Conservation (phyloP, 2,329 filamentous ascomycete species). For the Harringtonia aguacate region DNA sequence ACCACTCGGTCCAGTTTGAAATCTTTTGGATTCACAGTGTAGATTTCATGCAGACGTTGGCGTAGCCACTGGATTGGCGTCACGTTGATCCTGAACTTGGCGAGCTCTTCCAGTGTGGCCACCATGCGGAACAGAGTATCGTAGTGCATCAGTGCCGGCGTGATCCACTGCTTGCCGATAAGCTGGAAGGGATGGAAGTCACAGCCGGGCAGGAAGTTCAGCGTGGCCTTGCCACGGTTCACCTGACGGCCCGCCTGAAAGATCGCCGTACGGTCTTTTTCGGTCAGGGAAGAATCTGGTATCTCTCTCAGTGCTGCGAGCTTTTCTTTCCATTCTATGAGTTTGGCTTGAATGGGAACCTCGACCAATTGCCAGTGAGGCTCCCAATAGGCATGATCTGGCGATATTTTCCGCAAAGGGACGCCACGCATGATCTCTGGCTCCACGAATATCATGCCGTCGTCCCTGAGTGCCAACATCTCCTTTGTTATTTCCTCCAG, state of each 20-base stretch:
- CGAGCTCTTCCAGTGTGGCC: conserved; percentile 41
- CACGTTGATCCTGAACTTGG: conserved; percentile 41
- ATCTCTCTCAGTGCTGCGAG: conserved; percentile 29
- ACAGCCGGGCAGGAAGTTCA: conserved; percentile 39
- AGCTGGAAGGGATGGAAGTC: conserved; percentile 47
- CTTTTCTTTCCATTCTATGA: conserved; percentile 38
- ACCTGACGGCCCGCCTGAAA: conserved; percentile 46
- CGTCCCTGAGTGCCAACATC: conserved; percentile 33
- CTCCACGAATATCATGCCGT: conserved; percentile 37
- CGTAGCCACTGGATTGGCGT: conserved; percentile 46
- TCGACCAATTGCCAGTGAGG: conserved; percentile 37
- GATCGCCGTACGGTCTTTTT: conserved; percentile 30
- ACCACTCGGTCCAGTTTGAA: conserved; percentile 42
- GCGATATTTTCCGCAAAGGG: conserved; percentile 39
- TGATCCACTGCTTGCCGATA: conserved; percentile 40
- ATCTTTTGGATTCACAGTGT: conserved; percentile 27
- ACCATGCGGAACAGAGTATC: conserved; percentile 46
- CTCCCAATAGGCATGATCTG: conserved; percentile 45
- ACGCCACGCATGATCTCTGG: conserved; percentile 42
- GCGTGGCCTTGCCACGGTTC: conserved; percentile 41
- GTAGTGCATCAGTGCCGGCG: conserved; percentile 34
- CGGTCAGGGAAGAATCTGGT: conserved; percentile 17
- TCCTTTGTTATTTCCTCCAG: conserved; percentile 32
- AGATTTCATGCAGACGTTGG: conserved; percentile 42
- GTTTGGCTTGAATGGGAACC: conserved; percentile 28